phyloP scores from a whole-genome alignment of 139 green algal species.

The Volvox reticuliferus region DNA sequence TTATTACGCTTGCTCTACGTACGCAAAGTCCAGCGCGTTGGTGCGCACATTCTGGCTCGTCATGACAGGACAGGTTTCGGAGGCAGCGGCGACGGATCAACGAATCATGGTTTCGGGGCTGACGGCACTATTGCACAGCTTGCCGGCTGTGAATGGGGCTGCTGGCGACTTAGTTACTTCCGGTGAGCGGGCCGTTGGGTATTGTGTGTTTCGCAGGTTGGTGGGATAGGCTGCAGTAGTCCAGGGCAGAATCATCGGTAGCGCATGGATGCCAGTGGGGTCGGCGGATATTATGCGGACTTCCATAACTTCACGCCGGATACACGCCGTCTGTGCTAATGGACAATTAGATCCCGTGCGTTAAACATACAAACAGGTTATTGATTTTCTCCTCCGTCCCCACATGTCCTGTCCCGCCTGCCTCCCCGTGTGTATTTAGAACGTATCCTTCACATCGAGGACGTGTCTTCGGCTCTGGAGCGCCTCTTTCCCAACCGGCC shows the following conservation, averaged over 20 bases:
- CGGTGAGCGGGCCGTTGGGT: not conserved
- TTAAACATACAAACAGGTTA: too few species aligned
- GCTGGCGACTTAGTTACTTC: not conserved
- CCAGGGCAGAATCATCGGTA: too few species aligned
- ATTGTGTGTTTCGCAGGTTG: too few species aligned
- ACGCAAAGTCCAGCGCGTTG: constrained; percentile 30
- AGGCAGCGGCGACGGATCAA: constrained; percentile 26
- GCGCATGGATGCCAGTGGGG: too few species aligned
- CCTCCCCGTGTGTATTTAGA: not conserved
- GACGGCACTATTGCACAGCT: not conserved
- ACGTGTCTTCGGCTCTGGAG: constrained; percentile 32
- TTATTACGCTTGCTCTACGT: constrained; percentile 22
- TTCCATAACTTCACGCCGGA: too few species aligned
- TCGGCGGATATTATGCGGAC: too few species aligned
- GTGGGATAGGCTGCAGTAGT: too few species aligned
- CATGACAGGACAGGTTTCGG: constrained; percentile 35
- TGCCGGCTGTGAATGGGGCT: not conserved
- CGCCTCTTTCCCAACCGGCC: constrained; percentile 35
- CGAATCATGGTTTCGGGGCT: constrained; percentile 37
- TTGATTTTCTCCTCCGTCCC: too few species aligned
- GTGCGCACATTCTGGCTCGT: constrained; percentile 48
- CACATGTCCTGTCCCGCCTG: too few species aligned
- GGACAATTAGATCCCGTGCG: too few species aligned
- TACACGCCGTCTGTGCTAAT: too few species aligned
- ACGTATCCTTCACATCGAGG: not conserved